Conservation (phyloP, 257 asterid species). For the Solanum megistacrolobum region DNA sequence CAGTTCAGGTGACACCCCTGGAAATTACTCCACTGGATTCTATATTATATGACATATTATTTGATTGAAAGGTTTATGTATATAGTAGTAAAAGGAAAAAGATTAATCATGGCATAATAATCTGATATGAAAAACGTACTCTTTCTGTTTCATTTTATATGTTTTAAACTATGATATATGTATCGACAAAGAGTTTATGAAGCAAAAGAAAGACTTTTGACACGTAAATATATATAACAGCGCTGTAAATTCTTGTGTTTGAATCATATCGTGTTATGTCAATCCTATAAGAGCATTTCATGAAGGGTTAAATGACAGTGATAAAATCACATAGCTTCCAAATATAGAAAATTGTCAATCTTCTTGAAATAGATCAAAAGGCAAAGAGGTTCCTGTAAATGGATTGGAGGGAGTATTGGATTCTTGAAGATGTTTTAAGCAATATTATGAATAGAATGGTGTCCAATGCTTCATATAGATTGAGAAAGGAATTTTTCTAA, state of each 20-base stretch:
- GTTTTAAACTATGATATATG: background rate
- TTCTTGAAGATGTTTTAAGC: background rate
- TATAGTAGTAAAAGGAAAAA: background rate
- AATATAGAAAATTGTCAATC: background rate
- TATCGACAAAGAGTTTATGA: background rate
- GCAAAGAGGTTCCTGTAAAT: background rate
- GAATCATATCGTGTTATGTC: background rate
- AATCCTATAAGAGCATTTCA: background rate
- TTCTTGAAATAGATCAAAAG: background rate
- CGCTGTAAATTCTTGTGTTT: background rate
- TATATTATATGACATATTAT: background rate
- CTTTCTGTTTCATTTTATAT: background rate
- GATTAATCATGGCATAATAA: background rate
- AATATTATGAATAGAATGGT: background rate
- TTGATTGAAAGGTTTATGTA: background rate
- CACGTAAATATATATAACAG: background rate
- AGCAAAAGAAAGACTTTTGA: background rate
- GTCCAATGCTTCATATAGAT: background rate
- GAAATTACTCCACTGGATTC: background rate
- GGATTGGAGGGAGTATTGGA: background rate
- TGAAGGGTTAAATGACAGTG: background rate
- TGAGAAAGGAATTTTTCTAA: background rate
- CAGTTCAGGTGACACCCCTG: slow-evolving; percentile 44
- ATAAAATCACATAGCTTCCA: background rate
- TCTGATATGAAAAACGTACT: background rate